Evolutionary conservation across 2,329 filamentous ascomycete species (phyloP).

Genomic region (Verticillium dahliae): DNA sequence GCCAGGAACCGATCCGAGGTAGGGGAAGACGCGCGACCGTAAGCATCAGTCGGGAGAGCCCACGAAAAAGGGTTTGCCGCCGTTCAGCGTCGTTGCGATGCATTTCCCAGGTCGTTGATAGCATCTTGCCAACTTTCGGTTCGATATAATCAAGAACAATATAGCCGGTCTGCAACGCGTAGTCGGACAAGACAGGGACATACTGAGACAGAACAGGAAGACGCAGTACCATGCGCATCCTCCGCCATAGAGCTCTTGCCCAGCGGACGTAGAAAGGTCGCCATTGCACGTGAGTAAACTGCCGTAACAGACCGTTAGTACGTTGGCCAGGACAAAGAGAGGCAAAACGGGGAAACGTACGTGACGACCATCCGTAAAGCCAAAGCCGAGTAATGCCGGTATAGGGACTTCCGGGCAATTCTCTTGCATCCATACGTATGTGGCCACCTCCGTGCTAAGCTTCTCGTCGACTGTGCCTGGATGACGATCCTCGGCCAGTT

Average conservation of each 20-base stretch:
- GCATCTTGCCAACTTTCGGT: slow-evolving; percentile 10
- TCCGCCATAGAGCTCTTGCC: not conserved
- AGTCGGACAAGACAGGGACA: not conserved
- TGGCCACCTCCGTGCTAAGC: not conserved
- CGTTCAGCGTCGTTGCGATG: slow-evolving; percentile 8
- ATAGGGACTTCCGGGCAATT: slow-evolving; percentile 17
- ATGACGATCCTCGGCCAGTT: not conserved
- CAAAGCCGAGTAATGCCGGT: slow-evolving; percentile 17
- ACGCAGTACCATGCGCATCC: not conserved
- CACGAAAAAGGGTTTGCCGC: slow-evolving; percentile 11
- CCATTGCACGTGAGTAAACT: not conserved
- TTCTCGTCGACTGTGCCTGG: not conserved
- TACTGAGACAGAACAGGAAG: slow-evolving; percentile 1
- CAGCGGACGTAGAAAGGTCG: not conserved
- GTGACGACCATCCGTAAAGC: slow-evolving; percentile 4
- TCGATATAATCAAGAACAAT: slow-evolving; percentile 3
- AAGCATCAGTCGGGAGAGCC: slow-evolving; percentile 9
- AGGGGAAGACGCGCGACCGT: slow-evolving; percentile 1
- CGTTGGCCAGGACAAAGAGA: slow-evolving; percentile 1
- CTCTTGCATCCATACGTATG: slow-evolving; percentile 18
- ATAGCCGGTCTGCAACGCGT: not conserved
- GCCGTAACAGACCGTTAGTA: not conserved
- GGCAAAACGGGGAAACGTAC: not conserved
- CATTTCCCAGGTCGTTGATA: slow-evolving; percentile 13
- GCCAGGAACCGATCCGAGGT: slow-evolving; percentile 3